Percentiles rank a stretch among this genome's conserved stretches.
These are phyloP conservation scores for Solanum ossicruentum DNA, from an alignment of 257 asterid genomes.

Conservation along the genomic window DNA sequence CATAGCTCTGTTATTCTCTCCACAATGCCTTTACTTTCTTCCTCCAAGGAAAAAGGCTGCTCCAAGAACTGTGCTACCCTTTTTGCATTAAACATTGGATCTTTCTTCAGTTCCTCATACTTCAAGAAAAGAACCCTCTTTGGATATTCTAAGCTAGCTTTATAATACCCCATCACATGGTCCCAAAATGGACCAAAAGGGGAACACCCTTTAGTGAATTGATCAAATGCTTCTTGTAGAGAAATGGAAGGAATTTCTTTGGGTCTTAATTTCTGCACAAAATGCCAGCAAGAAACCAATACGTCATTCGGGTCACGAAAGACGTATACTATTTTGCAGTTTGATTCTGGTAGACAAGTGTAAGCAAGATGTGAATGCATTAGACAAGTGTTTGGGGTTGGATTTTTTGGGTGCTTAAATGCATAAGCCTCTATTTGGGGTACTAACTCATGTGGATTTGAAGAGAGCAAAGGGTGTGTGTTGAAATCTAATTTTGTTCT, in stretches of 20 bases:
- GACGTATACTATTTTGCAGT: constrained; percentile 11
- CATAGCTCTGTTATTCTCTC: constrained; percentile 7
- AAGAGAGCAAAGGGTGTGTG: constrained; percentile 10
- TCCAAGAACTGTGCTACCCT: constrained; percentile 9
- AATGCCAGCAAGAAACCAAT: constrained; percentile 35
- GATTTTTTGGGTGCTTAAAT: background rate
- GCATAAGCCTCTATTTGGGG: constrained; percentile 10
- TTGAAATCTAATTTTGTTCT: background rate
- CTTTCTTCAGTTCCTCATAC: constrained; percentile 14
- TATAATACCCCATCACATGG: constrained; percentile 32
- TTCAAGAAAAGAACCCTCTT: background rate
- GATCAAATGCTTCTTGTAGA: constrained; percentile 17
- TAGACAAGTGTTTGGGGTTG: constrained; percentile 2
- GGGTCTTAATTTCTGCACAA: constrained; percentile 15
- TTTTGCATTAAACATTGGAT: constrained; percentile 1
- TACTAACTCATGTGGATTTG: constrained; percentile 17
- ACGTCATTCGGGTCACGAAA: constrained; percentile 34
- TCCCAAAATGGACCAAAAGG: constrained; percentile 40
- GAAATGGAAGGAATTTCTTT: constrained; percentile 8
- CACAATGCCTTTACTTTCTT: background rate
- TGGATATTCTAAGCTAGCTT: constrained; percentile 14
- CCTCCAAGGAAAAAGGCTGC: background rate
- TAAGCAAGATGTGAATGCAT: constrained; percentile 12
- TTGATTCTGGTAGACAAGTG: background rate
- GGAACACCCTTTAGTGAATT: constrained; percentile 16